phyloP scores from a whole-genome alignment of 139 green algal genomes.

The Trebouxia sp. region DNA sequence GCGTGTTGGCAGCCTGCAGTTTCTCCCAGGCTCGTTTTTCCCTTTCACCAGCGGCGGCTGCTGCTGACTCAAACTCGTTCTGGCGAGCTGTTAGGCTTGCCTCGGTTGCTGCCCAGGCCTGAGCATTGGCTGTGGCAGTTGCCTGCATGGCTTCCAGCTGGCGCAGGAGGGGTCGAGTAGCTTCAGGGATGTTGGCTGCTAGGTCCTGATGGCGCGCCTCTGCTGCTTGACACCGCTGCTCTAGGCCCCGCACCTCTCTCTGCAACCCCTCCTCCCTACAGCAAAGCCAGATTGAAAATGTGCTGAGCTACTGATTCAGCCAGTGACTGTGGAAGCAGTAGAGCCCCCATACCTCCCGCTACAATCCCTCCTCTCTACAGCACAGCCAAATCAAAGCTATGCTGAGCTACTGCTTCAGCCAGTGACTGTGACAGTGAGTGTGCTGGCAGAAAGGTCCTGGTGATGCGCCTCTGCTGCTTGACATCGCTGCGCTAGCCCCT shows the following conservation, averaged over 20 bases:
- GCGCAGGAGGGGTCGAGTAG: conserved; percentile 87
- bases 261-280: conserved; percentile 50
- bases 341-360: no score
- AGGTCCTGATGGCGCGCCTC: conserved; percentile 89
- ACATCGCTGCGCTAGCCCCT: conserved; percentile 65
- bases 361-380: no score
- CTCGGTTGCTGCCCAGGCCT: conserved; percentile 76
- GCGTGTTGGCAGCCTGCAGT: conserved; percentile 20
- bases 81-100: conserved; percentile 53
- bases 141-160: conserved; percentile 90
- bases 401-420: no score
- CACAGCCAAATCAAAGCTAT: no score
- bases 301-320: no score
- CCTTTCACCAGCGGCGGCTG: conserved; percentile 39
- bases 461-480: conserved; percentile 84
- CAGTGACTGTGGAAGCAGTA: neutral
- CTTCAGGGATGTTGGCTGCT: conserved; percentile 79
- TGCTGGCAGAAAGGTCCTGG: conserved; percentile 71
- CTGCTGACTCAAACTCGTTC: conserved; percentile 56
- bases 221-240: conserved; percentile 70
- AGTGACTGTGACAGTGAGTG: conserved; percentile 93
- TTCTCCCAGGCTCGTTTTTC: conserved; percentile 22
- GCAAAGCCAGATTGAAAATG: neutral
- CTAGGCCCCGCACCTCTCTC: conserved; percentile 69
- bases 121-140: conserved; percentile 49